Base-by-base conservation (phyloP, 2,329 filamentous ascomycete species). In the Penicillium griseofulvum region DNA sequence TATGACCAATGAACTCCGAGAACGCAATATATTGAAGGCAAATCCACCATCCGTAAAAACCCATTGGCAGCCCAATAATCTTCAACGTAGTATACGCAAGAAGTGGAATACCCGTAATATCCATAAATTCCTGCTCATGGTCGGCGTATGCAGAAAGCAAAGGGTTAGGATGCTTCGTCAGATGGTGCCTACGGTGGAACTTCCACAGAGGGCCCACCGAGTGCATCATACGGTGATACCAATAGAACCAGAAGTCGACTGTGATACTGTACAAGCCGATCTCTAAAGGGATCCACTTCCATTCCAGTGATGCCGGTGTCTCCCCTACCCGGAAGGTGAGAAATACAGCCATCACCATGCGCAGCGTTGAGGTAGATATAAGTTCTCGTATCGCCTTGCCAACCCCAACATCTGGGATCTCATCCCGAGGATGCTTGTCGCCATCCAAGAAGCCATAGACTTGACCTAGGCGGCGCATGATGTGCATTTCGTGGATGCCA, bases 41-140 rank as follows among this genome's bases (percentile, higher is more conserved):
- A 11, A 78, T 57, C 75, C 75, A 78, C 74, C 71, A 75, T 16
- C 76, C 75, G 43, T 77, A 77, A 59, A 78, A 78, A 6, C 71
- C 73, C 70, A 78, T 72, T 0, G 74, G 74, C 3, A 77, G 31
- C 0, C 74, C 72, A 4, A 72, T 61, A 0, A 58, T 3, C 52
- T 68, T 73, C 26, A 77, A 47, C 2, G 69, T 71, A 16, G 58
- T 58, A 55, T 68, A 77, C 2, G 74, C 67, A 31, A 75, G 53
- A 28, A 76, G 52, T 0, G 75, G 75, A 19, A 78, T 69, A 38
- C 67, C 70, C 14, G 66, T 67, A 33, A 76, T 73, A 56, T 78
- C 74, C 54, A 75, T 70, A 6, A 76, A 61, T 52, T 76, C 74
- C 51, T 78, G 75, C 49, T 73, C 74, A 19, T 59, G 52, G 37